Evolutionary conservation across 2,329 filamentous ascomycete genomes (phyloP), one percentile per base, ranked within the genome.

Genomic region (Venturia oleaginea): DNA sequence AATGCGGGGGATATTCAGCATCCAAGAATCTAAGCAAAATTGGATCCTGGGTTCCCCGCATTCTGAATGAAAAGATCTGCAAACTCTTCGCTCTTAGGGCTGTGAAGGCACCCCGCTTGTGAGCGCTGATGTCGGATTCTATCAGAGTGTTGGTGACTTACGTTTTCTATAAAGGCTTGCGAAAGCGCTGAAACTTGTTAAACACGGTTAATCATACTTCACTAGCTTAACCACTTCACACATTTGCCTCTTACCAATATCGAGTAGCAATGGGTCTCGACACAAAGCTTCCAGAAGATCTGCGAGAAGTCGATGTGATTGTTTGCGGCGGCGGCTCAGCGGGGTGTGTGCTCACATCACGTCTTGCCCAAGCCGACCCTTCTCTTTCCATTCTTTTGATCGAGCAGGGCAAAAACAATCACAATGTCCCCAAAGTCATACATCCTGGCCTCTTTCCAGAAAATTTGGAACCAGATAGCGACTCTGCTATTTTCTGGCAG

Each of bases 351-450:
- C 72, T 82, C 40, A 81, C 82, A 19, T 77, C 75, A 3, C 74
- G 82, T 59, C 76, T 84, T 2, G 79, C 81, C 6, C 78, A 80
- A 64, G 79, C 81, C 0, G 78, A 82, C 64, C 80, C 79, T 0
- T 72, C 73, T 27, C 72, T 83, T 1, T 78, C 77, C 19, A 78
- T 84, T 51, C 72, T 84, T 15, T 73, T 85, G 7, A 78, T 85
- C 61, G 83, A 86, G 69, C 74, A 77, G 34, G 83, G 83, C 0
- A 75, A 74, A 24, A 81, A 84, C 70, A 84, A 81, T 68, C 79
- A 79, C 67, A 74, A 81, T 67, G 75, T 80, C 61, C 79, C 80
- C 0, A 77, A 74, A 19, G 74, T 85, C n/a, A 73, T 79, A 8
- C 77, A 81, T 54, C 83, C 84, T 0, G 82, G 77, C 0, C 71